Evolutionary conservation across 73 alveolate species (phyloP), one percentile per base, ranked within the genome.

Genomic region (Tetrahymena thermophila): DNA sequence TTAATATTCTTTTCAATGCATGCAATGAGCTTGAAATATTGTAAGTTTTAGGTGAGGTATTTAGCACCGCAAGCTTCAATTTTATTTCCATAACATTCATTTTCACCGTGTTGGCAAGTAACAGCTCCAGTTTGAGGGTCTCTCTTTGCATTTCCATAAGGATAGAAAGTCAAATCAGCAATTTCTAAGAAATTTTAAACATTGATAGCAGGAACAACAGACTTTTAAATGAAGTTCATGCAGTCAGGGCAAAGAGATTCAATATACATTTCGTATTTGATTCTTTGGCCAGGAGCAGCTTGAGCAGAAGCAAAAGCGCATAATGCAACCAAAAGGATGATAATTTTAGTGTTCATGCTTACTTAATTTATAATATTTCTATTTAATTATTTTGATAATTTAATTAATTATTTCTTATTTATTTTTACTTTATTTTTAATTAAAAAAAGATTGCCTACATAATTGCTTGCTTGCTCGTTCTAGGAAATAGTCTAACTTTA

Each of bases 241-340:
- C 98, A 96, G 44, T 96, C 98, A 35, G 98, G 98, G 84, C 98
- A 96, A 55, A 96, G 95, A 94, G 97, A 94, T 96, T 96, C 98
- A 35, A 94, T 85, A 57, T 96, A 96, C n/a, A 96, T 95, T 94
- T 94, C 96, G 37, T 71, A 71, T 34, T 71, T 71, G 37, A 71
- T 71, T 31, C 31, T 71, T 8, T 9, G 7, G 17, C 37, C 89
- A 25, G 89, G 89, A 23, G 89, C 89, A 71, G 89, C 37, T 71
- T 71, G 17, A 71, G 40, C 35, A 71, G 89, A 71, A 28, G 89
- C 89, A 71, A 71, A 71, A 71, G 89, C 89, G 37, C 35, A 71
- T 71, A 71, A 71, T 9, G 89, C 89, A 28, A 71, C 89, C 37
- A 71, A 71, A n/a, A 71, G 23, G 31, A 71, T n/a, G 11, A 71